phyloP scores from a whole-genome alignment of 2,329 filamentous ascomycete genomes.

The Neonectria hederae region DNA sequence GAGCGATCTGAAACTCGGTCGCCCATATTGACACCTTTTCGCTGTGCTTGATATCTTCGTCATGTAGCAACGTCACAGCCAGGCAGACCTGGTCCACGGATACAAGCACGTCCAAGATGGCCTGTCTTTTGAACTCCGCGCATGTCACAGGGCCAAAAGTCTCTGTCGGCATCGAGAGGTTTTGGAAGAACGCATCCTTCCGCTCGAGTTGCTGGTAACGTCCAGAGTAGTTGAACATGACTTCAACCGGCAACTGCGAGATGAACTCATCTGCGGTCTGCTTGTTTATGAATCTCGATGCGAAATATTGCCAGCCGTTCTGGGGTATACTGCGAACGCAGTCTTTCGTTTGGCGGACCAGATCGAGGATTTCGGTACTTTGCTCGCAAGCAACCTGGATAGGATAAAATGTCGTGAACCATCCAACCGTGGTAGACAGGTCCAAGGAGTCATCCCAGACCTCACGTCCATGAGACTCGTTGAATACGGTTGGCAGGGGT shows the following conservation, averaged over 20 bases:
- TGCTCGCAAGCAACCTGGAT: conserved; percentile 16
- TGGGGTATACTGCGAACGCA: conserved; percentile 23
- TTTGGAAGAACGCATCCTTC: conserved; percentile 6
- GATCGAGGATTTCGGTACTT: conserved; percentile 1
- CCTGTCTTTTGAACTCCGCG: too few species aligned
- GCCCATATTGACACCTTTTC: too few species aligned
- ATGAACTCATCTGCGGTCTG: conserved; percentile 41
- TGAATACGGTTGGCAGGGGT: conserved; percentile 39
- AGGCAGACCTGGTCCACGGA: too few species aligned
- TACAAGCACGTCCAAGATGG: too few species aligned
- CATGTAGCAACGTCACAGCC: too few species aligned
- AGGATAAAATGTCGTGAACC: conserved; percentile 49
- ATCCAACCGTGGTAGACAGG: conserved; percentile 46
- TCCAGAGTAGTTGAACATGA: conserved; percentile 39
- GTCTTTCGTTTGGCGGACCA: conserved; percentile 36
- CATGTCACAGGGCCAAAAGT: too few species aligned
- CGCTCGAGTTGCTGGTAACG: conserved; percentile 36
- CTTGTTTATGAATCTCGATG: conserved; percentile 25
- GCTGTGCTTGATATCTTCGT: too few species aligned
- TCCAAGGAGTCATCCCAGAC: conserved; percentile 42
- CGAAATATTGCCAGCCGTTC: conserved; percentile 36
- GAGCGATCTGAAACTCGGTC: too few species aligned
- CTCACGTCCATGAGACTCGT: conserved; percentile 48
- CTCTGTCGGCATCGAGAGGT: not conserved
- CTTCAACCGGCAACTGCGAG: conserved; percentile 46